These are phyloP conservation scores for Entophlyctis luteolus DNA, from an alignment of 192 early-diverging fungal species.

Conservation along the genomic window DNA sequence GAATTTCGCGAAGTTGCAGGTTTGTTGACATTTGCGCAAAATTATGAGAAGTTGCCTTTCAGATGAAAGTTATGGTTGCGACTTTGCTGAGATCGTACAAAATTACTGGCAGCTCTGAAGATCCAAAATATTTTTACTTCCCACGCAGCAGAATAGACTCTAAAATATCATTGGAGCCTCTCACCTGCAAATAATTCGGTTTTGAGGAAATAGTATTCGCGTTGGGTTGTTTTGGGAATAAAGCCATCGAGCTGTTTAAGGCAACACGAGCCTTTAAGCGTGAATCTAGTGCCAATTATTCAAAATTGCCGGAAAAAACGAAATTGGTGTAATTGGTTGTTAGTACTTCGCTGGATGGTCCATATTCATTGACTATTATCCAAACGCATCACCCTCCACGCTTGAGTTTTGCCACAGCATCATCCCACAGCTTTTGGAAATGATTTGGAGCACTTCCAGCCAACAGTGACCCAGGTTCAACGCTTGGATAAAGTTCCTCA, in stretches of 20 bases:
- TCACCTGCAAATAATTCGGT: too few species aligned
- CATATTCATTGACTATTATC: slow-evolving; percentile 66
- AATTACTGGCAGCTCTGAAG: not conserved
- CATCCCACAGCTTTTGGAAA: not conserved
- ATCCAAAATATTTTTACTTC: not conserved
- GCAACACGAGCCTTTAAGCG: too few species aligned
- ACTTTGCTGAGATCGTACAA: slow-evolving; percentile 27
- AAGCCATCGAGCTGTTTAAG: too few species aligned
- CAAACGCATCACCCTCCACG: slow-evolving; percentile 74
- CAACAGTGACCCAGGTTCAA: not conserved
- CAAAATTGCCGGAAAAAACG: too few species aligned
- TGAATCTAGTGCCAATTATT: too few species aligned
- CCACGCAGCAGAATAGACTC: too few species aligned
- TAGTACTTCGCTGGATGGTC: slow-evolving; percentile 34
- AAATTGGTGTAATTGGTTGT: too few species aligned
- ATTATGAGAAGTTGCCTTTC: not conserved
- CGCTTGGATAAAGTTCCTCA: not conserved
- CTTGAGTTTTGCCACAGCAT: slow-evolving; percentile 73
- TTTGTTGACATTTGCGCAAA: slow-evolving; percentile 20
- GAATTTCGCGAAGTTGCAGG: slow-evolving; percentile 1
- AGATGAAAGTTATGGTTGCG: slow-evolving; percentile 28
- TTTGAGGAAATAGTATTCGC: too few species aligned
- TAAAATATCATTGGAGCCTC: too few species aligned
- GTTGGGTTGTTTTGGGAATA: too few species aligned
- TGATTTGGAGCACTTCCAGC: not conserved